Evolutionary conservation across 495 filamentous ascomycete genomes (phyloP).

Genomic region (Barbatosphaeria neglecta): DNA sequence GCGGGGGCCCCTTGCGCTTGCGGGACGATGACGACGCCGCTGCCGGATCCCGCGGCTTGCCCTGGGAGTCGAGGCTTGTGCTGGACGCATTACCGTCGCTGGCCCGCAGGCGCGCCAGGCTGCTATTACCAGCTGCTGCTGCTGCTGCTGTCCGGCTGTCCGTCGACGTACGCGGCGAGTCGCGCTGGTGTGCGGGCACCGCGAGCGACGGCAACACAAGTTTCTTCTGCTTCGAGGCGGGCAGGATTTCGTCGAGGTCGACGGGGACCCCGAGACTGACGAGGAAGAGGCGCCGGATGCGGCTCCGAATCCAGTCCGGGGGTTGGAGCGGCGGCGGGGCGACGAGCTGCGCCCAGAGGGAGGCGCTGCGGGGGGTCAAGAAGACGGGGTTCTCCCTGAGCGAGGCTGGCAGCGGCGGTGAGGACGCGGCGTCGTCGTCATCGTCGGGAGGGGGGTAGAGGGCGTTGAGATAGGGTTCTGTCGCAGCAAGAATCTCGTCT

Average conservation of each 20-base stretch:
- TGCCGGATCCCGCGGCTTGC: slow-evolving; percentile 10
- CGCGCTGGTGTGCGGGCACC: slow-evolving; percentile 37
- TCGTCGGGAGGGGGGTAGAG: slow-evolving; percentile 46
- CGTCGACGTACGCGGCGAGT: slow-evolving; percentile 34
- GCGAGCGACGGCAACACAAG: slow-evolving; percentile 82
- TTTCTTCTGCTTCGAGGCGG: slow-evolving; percentile 95
- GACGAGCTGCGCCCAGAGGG: slow-evolving; percentile 92
- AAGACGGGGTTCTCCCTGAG: slow-evolving; percentile 47
- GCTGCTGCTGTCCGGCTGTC: slow-evolving; percentile 23
- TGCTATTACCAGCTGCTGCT: slow-evolving; percentile 22
- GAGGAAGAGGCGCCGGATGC: slow-evolving; percentile 89
- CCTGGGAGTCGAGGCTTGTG: slow-evolving; percentile 44
- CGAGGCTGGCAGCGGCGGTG: slow-evolving; percentile 32
- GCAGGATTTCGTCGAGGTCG: slow-evolving; percentile 93
- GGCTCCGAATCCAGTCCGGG: slow-evolving; percentile 94
- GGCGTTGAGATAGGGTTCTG: slow-evolving; percentile 41
- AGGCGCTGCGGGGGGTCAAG: slow-evolving; percentile 60
- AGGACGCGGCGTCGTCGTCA: slow-evolving; percentile 17
- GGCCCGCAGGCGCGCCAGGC: slow-evolving; percentile 35
- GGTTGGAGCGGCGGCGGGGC: slow-evolving; percentile 90
- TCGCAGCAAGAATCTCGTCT: slow-evolving; percentile 37
- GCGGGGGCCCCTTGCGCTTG: slow-evolving; percentile 44
- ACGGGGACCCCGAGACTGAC: slow-evolving; percentile 93
- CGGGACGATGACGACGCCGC: slow-evolving; percentile 20
- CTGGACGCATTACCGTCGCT: slow-evolving; percentile 39